Percentiles rank a stretch among this genome's conserved stretches.
These are phyloP conservation scores for Geranomyces michiganensis DNA, from an alignment of 192 early-diverging fungal species.

Conservation along the genomic window DNA sequence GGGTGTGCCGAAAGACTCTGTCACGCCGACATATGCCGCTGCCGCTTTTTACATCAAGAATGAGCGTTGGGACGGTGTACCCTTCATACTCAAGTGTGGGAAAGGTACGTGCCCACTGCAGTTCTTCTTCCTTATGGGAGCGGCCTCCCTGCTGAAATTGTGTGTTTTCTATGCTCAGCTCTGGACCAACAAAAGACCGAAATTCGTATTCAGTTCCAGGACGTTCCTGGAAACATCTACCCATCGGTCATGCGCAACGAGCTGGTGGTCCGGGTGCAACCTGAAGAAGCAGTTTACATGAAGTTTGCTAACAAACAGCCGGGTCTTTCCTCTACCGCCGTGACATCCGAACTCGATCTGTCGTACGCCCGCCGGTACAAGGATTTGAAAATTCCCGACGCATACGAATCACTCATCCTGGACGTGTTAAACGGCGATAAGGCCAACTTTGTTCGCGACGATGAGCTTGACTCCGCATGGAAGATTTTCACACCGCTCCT, in stretches of 20 bases:
- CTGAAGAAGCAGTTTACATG: slow-evolving; percentile 94
- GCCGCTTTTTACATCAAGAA: slow-evolving; percentile 88
- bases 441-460: slow-evolving; percentile 86
- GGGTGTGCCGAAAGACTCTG: slow-evolving; percentile 81
- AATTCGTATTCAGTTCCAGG: slow-evolving; percentile 95
- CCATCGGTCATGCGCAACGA: slow-evolving; percentile 84
- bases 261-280: slow-evolving; percentile 93
- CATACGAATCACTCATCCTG: slow-evolving; percentile 94
- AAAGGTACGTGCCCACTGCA: slow-evolving; percentile 45
- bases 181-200: slow-evolving; percentile 91
- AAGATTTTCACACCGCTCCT: slow-evolving; percentile 96
- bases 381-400: slow-evolving; percentile 91
- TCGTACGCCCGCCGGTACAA: slow-evolving; percentile 89
- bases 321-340: slow-evolving; percentile 80
- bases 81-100: slow-evolving; percentile 73
- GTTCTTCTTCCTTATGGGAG: too few relatives aligned
- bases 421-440: slow-evolving; percentile 92
- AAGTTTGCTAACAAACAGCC: slow-evolving; percentile 95
- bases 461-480: slow-evolving; percentile 91
- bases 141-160: too few relatives aligned
- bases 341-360: slow-evolving; percentile 91
- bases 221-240: slow-evolving; percentile 85
- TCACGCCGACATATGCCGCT: slow-evolving; percentile 90
- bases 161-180: slow-evolving; percentile 49
- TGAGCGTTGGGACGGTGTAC: slow-evolving; percentile 93